Evolutionary conservation across 129 eudicot genomes (phyloP).

Genomic region (Rutidosis leptorrhynchoides): DNA sequence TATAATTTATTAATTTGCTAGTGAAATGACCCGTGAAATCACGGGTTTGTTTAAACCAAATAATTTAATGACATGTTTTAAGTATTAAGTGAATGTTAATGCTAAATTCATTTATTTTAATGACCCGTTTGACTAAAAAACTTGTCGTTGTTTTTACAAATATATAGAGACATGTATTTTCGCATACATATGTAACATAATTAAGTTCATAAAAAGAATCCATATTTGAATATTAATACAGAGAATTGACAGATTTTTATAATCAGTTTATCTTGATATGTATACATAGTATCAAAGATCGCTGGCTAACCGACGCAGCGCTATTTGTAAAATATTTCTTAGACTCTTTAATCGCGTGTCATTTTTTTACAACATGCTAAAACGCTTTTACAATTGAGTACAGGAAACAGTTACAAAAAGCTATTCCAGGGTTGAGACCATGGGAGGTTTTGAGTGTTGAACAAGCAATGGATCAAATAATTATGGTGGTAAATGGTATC

Average conservation of each 20-base stretch:
- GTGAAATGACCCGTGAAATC: no score
- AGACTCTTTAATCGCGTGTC: not conserved
- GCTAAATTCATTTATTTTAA: no score
- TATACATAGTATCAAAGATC: not conserved
- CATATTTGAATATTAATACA: no score
- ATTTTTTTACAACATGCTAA: not conserved
- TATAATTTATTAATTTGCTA: no score
- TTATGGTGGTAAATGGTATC: conserved; percentile 73
- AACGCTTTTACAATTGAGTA: not conserved
- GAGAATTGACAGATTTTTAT: not conserved
- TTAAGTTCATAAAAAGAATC: no score
- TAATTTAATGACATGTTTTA: no score
- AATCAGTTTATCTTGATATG: not conserved
- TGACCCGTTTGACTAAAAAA: no score
- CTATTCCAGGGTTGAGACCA: conserved; percentile 88
- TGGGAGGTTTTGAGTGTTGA: conserved; percentile 97
- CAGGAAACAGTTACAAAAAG: conserved; percentile 64
- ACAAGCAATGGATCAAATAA: conserved; percentile 92
- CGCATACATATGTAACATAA: no score
- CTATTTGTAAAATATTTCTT: not conserved
- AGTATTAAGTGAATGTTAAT: no score
- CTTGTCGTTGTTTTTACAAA: no score
- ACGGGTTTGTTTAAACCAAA: no score
- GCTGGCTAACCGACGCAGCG: not conserved
- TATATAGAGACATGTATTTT: no score